phyloP scores from a whole-genome alignment of 2,329 filamentous ascomycete species.

The Tolypocladium nubicola region DNA sequence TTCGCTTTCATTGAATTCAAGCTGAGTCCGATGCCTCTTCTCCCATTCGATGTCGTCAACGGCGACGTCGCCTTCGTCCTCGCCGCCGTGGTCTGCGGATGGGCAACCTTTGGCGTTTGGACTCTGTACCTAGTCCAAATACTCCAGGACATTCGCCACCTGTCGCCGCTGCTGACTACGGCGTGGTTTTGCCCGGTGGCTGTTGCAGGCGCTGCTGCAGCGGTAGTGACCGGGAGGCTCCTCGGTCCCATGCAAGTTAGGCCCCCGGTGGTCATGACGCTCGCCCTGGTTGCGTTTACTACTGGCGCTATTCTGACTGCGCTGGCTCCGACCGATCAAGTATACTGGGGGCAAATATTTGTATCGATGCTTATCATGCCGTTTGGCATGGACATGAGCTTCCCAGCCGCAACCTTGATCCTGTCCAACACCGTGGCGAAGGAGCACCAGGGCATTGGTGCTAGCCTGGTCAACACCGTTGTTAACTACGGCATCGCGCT shows the following conservation, averaged over 20 bases:
- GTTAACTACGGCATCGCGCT: constrained; percentile 61
- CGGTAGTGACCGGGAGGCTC: constrained; percentile 31
- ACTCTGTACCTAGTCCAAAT: constrained; percentile 41
- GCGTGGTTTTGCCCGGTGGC: constrained; percentile 35
- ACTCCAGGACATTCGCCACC: constrained; percentile 30
- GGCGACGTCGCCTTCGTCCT: constrained; percentile 44
- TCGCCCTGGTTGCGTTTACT: constrained; percentile 33
- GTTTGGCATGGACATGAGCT: constrained; percentile 57
- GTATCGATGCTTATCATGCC: constrained; percentile 46
- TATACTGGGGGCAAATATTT: constrained; percentile 56
- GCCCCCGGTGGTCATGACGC: constrained; percentile 29
- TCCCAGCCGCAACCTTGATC: constrained; percentile 51
- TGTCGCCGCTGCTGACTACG: constrained; percentile 30
- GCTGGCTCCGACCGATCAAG: constrained; percentile 40
- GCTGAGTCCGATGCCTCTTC: constrained; percentile 36
- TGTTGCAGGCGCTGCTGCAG: constrained; percentile 31
- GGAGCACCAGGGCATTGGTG: constrained; percentile 35
- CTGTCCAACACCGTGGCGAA: constrained; percentile 40
- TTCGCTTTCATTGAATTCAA: constrained; percentile 49
- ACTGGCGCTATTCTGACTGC: constrained; percentile 31
- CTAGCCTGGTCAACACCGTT: constrained; percentile 49
- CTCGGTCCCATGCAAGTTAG: constrained; percentile 24
- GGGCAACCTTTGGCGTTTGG: constrained; percentile 44
- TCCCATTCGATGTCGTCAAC: constrained; percentile 41
- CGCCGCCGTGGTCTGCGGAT: constrained; percentile 40